Conservation (phyloP, 2,329 filamentous ascomycete genomes). For the Coniochaeta hoffmannii region DNA sequence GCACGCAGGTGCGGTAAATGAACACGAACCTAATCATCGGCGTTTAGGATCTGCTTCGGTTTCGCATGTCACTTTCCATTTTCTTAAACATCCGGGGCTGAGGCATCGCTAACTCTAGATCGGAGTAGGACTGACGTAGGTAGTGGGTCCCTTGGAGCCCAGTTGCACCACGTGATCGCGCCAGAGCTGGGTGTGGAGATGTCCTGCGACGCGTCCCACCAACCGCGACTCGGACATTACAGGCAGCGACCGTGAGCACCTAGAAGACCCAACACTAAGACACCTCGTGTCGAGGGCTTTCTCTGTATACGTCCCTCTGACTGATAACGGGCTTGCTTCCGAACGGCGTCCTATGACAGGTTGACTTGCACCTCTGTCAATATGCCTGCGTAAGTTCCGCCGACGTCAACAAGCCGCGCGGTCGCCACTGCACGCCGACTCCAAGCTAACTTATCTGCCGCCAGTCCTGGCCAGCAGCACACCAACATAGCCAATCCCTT, state of each 20-base stretch:
- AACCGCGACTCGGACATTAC: neutral
- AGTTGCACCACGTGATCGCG: neutral
- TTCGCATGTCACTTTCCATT: too few species aligned
- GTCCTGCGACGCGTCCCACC: neutral
- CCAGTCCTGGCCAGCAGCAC: slow-evolving; percentile 64
- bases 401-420: slow-evolving; percentile 2
- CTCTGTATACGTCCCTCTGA: too few species aligned
- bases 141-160: neutral
- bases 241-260: neutral
- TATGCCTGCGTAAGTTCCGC: slow-evolving; percentile 14
- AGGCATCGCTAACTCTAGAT: too few species aligned
- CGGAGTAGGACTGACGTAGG: neutral
- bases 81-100: too few species aligned
- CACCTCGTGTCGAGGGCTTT: neutral
- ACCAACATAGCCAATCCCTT: slow-evolving; percentile 66
- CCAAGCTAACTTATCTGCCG: slow-evolving; percentile 4
- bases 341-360: neutral
- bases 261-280: neutral
- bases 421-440: neutral
- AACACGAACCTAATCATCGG: too few species aligned
- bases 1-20: too few species aligned
- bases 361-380: neutral
- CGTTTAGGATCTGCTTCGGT: too few species aligned
- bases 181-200: neutral
- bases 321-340: neutral